phyloP scores from a whole-genome alignment of 225 moss, liverwort and hornwort species.

The Ulota crispa region DNA sequence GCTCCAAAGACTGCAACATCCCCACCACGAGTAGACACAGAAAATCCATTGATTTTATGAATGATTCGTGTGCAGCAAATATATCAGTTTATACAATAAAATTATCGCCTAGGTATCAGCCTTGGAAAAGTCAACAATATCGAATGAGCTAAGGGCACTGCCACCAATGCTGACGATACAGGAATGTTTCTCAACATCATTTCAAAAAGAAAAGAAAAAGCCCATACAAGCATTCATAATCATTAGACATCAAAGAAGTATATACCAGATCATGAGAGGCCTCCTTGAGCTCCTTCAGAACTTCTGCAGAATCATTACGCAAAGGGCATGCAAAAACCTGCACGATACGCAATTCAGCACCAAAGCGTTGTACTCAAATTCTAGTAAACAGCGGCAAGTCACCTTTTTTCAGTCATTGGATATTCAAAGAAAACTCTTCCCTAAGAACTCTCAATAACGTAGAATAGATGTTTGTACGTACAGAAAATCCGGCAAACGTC shows the following conservation, averaged over 20 bases:
- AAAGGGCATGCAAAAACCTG: conserved; percentile 97
- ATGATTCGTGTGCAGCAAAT: neutral
- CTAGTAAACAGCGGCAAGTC: neutral
- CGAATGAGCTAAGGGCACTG: conserved; percentile 8
- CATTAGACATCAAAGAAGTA: neutral
- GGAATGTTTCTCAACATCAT: neutral
- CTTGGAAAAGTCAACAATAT: neutral
- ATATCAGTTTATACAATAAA: neutral
- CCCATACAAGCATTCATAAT: conserved; percentile 1
- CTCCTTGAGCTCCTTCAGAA: conserved; percentile 77
- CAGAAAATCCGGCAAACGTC: conserved; percentile 88
- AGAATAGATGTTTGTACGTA: conserved; percentile 29
- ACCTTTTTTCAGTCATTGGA: neutral
- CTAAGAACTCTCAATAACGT: neutral
- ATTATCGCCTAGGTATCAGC: neutral
- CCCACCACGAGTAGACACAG: neutral
- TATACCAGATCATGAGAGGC: conserved; percentile 91
- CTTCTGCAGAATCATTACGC: conserved; percentile 78
- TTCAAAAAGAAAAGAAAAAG: conserved; percentile 1
- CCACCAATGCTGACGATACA: neutral
- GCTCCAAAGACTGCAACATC: conserved; percentile 3
- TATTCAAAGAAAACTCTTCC: neutral
- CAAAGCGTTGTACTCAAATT: neutral
- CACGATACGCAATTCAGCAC: conserved; percentile 22
- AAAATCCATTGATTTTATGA: neutral